These are phyloP conservation scores for Immersiella caudata DNA, from an alignment of 495 filamentous ascomycete genomes.

Conservation along the genomic window DNA sequence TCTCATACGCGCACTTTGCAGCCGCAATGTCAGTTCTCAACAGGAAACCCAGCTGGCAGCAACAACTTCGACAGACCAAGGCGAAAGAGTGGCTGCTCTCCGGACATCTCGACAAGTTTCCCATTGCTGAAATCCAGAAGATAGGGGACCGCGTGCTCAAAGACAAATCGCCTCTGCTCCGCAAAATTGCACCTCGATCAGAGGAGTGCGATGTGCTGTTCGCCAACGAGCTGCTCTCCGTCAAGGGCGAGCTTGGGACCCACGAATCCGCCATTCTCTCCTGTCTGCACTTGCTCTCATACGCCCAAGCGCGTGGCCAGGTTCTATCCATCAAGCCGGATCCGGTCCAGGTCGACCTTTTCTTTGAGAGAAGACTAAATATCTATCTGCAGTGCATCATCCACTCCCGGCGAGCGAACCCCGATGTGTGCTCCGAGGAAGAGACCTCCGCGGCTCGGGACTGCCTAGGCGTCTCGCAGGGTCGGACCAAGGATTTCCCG, in stretches of 20 bases:
- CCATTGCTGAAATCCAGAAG: conserved; percentile 16
- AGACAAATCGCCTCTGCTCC: conserved; percentile 12
- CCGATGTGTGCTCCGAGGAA: conserved; percentile 19
- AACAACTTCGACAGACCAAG: conserved; percentile 18
- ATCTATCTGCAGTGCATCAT: conserved; percentile 23
- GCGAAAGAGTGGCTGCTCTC: conserved; percentile 12
- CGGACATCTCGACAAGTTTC: conserved; percentile 13
- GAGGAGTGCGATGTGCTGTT: conserved; percentile 22
- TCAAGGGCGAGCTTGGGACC: conserved; percentile 16
- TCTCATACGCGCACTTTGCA: not conserved
- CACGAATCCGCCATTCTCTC: conserved; percentile 24
- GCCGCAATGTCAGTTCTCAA: conserved; percentile 9
- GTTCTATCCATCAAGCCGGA: conserved; percentile 11
- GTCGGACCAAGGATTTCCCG: conserved; percentile 16
- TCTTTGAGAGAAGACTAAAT: conserved; percentile 17
- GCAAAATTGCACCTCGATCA: conserved; percentile 1
- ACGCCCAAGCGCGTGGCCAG: conserved; percentile 22
- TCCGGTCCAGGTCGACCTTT: not conserved
- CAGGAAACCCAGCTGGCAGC: conserved; percentile 20
- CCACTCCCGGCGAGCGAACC: conserved; percentile 7
- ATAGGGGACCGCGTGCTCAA: conserved; percentile 12
- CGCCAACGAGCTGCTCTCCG: conserved; percentile 15
- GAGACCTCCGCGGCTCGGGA: conserved; percentile 20
- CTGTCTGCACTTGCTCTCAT: conserved; percentile 20
- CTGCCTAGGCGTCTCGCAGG: conserved; percentile 15